A percentile compares a stretch with the other conserved stretches of the same genome.
These are phyloP conservation scores for Leishmania braziliensis DNA, from an alignment of 208 protist species.

Conservation along the genomic window DNA sequence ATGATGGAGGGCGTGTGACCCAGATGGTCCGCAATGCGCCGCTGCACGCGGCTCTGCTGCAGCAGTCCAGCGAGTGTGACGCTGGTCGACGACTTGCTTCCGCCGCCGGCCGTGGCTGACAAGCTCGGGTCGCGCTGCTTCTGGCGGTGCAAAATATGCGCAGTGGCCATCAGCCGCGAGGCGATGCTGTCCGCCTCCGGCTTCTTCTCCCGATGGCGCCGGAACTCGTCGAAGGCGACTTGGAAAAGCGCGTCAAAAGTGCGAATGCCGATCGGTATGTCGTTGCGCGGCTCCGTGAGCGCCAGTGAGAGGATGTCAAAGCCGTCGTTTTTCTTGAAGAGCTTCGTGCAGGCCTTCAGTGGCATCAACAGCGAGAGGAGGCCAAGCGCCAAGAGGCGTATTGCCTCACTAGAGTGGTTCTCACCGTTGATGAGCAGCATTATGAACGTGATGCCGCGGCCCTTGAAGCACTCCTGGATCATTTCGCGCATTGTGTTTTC, in stretches of 20 bases:
- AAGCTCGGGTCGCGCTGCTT: slow-evolving; percentile 35
- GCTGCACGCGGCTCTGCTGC: not conserved
- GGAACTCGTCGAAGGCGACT: slow-evolving; percentile 78
- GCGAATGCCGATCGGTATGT: slow-evolving; percentile 61
- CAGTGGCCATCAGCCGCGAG: slow-evolving; percentile 28
- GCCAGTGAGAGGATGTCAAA: slow-evolving; percentile 67
- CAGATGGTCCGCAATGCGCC: slow-evolving; percentile 22
- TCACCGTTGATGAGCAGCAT: slow-evolving; percentile 70
- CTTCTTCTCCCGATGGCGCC: slow-evolving; percentile 42
- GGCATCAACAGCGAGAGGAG: slow-evolving; percentile 83
- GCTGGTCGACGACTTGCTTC: not conserved
- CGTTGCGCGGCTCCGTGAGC: slow-evolving; percentile 45
- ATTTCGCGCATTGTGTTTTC: slow-evolving; percentile 69
- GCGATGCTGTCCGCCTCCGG: slow-evolving; percentile 20
- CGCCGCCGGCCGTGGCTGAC: not conserved
- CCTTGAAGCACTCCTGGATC: slow-evolving; percentile 62
- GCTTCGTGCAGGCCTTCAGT: slow-evolving; percentile 54
- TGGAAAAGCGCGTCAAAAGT: slow-evolving; percentile 85
- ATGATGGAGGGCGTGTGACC: slow-evolving; percentile 31
- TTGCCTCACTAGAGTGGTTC: slow-evolving; percentile 78
- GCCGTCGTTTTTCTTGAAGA: slow-evolving; percentile 69
- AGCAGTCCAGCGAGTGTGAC: not conserved
- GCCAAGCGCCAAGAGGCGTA: slow-evolving; percentile 78
- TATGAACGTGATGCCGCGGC: slow-evolving; percentile 60
- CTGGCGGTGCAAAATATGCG: slow-evolving; percentile 29